phyloP scores from a whole-genome alignment of 331 rosid genomes.

The Cydonia oblonga region DNA sequence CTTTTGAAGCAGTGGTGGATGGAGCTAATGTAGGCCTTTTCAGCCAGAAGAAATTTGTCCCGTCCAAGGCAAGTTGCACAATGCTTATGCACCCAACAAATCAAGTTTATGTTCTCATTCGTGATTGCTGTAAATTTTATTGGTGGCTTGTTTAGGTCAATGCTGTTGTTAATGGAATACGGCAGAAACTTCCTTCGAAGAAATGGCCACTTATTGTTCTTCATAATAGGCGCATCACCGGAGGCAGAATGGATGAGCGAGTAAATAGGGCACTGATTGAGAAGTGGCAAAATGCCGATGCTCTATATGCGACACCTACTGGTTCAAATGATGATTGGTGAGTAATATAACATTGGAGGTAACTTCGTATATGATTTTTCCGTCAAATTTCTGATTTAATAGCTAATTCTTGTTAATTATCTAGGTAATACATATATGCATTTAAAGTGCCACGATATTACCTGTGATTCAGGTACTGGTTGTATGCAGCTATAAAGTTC shows the following conservation, averaged over 20 bases:
- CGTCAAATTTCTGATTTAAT: neutral
- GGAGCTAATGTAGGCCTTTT: constrained; percentile 84
- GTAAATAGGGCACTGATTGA: constrained; percentile 58
- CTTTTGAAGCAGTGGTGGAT: constrained; percentile 94
- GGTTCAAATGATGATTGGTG: constrained; percentile 98
- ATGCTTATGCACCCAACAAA: constrained; percentile 3
- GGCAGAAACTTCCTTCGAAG: constrained; percentile 66
- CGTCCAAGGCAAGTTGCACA: constrained; percentile 62
- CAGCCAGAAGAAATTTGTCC: constrained; percentile 59
- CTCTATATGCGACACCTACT: constrained; percentile 75
- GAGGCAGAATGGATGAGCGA: constrained; percentile 52
- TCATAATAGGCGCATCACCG: constrained; percentile 71
- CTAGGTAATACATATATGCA: constrained; percentile 5
- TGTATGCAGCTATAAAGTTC: constrained; percentile 92
- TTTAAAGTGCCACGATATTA: constrained; percentile 24
- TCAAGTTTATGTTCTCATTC: constrained; percentile 2
- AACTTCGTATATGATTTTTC: neutral
- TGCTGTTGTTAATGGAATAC: constrained; percentile 59
- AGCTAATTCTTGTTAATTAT: neutral
- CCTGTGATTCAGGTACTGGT: constrained; percentile 85
- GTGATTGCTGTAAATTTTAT: neutral
- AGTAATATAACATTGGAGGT: constrained; percentile 9
- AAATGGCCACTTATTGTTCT: constrained; percentile 79
- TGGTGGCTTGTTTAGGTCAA: constrained; percentile 42
- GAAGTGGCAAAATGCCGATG: constrained; percentile 68